phyloP scores from a whole-genome alignment of 164 flowering plant species.

The Nymphaea colorata region DNA sequence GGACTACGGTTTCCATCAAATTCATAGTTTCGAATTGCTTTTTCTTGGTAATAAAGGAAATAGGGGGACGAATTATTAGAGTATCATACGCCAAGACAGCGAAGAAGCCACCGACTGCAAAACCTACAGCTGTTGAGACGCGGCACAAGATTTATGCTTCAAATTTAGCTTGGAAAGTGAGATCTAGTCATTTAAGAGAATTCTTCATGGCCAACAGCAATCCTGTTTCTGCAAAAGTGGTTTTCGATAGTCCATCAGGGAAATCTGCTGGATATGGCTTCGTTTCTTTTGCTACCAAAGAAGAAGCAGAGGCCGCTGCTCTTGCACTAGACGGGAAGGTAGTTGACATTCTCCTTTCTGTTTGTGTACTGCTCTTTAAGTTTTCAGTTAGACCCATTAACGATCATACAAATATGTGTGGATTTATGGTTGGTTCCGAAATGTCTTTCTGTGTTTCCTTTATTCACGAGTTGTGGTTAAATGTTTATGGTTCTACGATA shows the following conservation, averaged over 20 bases:
- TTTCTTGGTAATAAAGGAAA: constrained; percentile 40
- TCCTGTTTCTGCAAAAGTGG: constrained; percentile 61
- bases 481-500: too few relatives aligned
- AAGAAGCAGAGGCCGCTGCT: constrained; percentile 79
- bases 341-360: constrained; percentile 5
- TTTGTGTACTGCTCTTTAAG: not conserved
- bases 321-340: constrained; percentile 78
- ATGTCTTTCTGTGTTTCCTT: not conserved
- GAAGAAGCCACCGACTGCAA: constrained; percentile 48
- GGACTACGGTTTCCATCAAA: not conserved
- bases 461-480: not conserved
- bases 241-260: constrained; percentile 52
- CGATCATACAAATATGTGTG: not conserved
- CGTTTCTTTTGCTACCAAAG: constrained; percentile 65
- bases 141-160: constrained; percentile 61
- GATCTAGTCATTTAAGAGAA: constrained; percentile 65
- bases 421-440: not conserved
- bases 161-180: constrained; percentile 83
- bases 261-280: constrained; percentile 84
- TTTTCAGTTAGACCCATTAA: not conserved
- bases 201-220: constrained; percentile 40
- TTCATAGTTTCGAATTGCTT: not conserved
- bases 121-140: constrained; percentile 37
- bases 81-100: constrained; percentile 60
- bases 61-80: constrained; percentile 58